Base-by-base conservation (phyloP, 2,329 filamentous ascomycete species). In the Pseudogymnoascus sp. region DNA sequence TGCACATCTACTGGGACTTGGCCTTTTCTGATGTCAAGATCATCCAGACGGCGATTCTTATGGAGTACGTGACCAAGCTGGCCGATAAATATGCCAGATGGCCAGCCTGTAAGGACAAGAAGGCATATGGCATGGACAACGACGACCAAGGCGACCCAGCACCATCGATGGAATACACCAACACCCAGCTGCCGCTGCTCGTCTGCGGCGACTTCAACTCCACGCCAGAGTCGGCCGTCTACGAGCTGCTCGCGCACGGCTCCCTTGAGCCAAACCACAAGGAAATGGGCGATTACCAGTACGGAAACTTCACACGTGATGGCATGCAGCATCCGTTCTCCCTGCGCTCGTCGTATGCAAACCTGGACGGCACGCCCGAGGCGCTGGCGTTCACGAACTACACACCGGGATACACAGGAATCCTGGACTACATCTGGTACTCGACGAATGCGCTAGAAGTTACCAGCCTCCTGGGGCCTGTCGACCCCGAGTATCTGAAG, bases 391-490 rank as follows among this genome's bases (percentile, higher is more conserved):
- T 96, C 75, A 99, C 94, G 56, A 99, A 99, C 76, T 99, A 97
- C 76, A 95, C 92, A 12, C 92, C 94, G 1, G 86, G 86, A n/a
- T 99, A 97, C 77, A 84, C 85, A 61, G 92, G 92, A 66, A 90
- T 95, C 63, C 89, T 99, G 68, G 94, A 99, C 74, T 97, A 97
- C 76, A 91, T 99, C 71, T 97, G 92, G 92, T 99, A 96, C 77
- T 92, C 92, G 63, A 93, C 91, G 4, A 90, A 88, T 70, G 79
- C 83, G 42, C 78, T 91, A 61, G 84, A 88, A 69, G 85, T 88
- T 37, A 84, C 82, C 4, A 84, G 83, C 33, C 75, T 90, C 50
- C 81, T 90, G 25, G 88, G 87, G 59, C 83, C 88, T 67, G 84
- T 90, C 53, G 88, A 91, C 74, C 82, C 84, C 70, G 82, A 87